These are phyloP conservation scores for Penicillium vulpinum DNA, from an alignment of 2,329 filamentous ascomycete species.

Conservation along the genomic window DNA sequence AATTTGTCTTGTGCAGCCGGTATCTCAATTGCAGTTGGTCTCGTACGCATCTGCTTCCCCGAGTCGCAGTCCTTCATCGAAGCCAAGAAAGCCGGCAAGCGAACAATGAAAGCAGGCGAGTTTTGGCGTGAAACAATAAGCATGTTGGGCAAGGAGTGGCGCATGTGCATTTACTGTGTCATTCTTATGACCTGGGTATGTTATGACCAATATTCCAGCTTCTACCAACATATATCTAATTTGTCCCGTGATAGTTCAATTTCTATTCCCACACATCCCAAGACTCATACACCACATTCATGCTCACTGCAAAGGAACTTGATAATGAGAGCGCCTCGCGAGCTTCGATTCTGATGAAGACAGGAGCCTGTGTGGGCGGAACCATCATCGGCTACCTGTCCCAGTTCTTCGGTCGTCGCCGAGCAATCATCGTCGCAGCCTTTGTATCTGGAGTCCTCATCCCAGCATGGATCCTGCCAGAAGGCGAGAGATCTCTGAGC, in stretches of 20 bases:
- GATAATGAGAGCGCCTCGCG: conserved; percentile 63
- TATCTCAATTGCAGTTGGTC: conserved; percentile 56
- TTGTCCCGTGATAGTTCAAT: conserved; percentile 50
- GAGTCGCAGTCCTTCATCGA: conserved; percentile 75
- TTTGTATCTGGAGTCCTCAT: conserved; percentile 69
- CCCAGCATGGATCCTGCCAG: conserved; percentile 67
- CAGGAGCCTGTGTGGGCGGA: conserved; percentile 66
- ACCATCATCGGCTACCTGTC: conserved; percentile 63
- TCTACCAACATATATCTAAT: not conserved
- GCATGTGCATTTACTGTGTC: conserved; percentile 73
- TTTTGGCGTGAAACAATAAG: conserved; percentile 70
- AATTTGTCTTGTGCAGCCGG: conserved; percentile 20
- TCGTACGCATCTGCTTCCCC: conserved; percentile 67
- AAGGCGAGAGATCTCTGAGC: conserved; percentile 30
- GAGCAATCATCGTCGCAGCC: conserved; percentile 55
- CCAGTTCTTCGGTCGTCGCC: conserved; percentile 71
- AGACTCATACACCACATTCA: conserved; percentile 79
- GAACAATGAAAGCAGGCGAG: conserved; percentile 43
- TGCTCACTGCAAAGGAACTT: conserved; percentile 71
- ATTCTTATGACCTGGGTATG: conserved; percentile 69
- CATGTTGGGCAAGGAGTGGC: conserved; percentile 72
- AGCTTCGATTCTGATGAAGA: conserved; percentile 81
- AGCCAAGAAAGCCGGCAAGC: conserved; percentile 62
- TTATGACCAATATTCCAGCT: not conserved
- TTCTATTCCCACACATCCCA: conserved; percentile 77